Evolutionary conservation across 2,329 filamentous ascomycete species (phyloP).

Genomic region (Microsporum canis): DNA sequence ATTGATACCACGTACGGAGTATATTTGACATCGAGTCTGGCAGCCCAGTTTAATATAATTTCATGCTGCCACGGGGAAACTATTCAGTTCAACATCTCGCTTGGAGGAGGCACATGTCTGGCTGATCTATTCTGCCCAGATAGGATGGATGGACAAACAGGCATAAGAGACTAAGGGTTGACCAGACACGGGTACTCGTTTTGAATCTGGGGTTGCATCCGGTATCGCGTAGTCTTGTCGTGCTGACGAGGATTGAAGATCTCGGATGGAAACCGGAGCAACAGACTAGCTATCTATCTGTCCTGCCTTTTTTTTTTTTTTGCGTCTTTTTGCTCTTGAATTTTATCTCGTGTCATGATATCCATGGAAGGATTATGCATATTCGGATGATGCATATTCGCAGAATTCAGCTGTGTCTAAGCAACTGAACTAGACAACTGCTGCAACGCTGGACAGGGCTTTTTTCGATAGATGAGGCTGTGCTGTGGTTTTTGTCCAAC

Average conservation of each 20-base stretch:
- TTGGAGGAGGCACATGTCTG: background rate
- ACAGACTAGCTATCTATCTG: background rate
- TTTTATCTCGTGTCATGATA: background rate
- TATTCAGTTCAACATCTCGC: background rate
- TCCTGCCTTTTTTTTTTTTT: background rate
- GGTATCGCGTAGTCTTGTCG: background rate
- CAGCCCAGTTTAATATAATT: conserved; percentile 1
- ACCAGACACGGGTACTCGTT: background rate
- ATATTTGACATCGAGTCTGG: background rate
- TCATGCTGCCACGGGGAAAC: background rate
- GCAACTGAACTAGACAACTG: background rate
- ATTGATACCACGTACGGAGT: background rate
- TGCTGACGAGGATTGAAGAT: background rate
- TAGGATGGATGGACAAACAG: background rate
- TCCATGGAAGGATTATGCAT: background rate
- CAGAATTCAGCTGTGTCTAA: background rate
- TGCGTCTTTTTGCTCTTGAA: background rate
- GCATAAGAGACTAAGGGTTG: background rate
- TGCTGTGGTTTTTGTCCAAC: background rate
- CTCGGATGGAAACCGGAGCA: background rate
- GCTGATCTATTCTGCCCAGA: background rate
- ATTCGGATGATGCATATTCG: background rate
- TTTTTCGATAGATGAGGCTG: background rate
- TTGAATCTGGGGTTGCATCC: background rate
- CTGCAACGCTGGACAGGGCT: background rate